Percentiles rank a stretch among this genome's conserved stretches.
Evolutionary conservation across 2,329 filamentous ascomycete species (phyloP).

Genomic region (Sarocladiaceae sp.): DNA sequence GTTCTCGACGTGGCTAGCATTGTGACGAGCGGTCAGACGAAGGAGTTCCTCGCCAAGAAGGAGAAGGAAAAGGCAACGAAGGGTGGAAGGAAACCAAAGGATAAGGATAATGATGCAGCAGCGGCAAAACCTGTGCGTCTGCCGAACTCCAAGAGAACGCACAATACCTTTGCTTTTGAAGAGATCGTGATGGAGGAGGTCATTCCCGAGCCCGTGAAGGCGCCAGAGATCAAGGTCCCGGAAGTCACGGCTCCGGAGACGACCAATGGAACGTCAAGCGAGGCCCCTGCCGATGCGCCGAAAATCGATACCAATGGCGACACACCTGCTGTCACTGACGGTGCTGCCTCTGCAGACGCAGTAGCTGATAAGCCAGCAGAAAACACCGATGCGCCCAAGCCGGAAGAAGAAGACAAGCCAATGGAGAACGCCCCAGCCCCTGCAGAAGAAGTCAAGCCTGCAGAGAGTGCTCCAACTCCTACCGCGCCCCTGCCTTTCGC

Average conservation of each 20-base stretch:
- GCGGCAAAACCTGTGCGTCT: constrained; percentile 55
- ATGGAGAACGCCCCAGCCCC: constrained; percentile 9
- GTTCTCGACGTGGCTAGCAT: constrained; percentile 82
- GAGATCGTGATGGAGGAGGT: constrained; percentile 58
- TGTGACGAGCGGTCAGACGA: constrained; percentile 75
- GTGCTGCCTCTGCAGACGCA: background rate
- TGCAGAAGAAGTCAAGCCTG: constrained; percentile 17
- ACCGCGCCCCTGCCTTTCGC: constrained; percentile 13
- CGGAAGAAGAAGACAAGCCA: constrained; percentile 14
- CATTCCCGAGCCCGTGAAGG: constrained; percentile 23
- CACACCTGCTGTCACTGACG: constrained; percentile 12
- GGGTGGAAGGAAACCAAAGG: constrained; percentile 54
- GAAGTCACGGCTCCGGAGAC: background rate
- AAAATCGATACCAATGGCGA: constrained; percentile 7
- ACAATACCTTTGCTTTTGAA: constrained; percentile 70
- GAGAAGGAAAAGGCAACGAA: constrained; percentile 75
- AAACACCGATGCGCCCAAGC: constrained; percentile 21
- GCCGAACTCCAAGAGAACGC: constrained; percentile 68
- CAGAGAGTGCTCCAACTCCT: constrained; percentile 15
- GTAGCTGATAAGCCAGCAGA: constrained; percentile 10
- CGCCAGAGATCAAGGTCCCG: background rate
- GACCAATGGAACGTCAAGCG: background rate
- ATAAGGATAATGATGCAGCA: constrained; percentile 49
- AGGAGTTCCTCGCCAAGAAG: constrained; percentile 78
- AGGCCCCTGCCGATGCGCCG: background rate